Conservation (phyloP, 2,329 filamentous ascomycete species). For the Helotiales sp. region DNA sequence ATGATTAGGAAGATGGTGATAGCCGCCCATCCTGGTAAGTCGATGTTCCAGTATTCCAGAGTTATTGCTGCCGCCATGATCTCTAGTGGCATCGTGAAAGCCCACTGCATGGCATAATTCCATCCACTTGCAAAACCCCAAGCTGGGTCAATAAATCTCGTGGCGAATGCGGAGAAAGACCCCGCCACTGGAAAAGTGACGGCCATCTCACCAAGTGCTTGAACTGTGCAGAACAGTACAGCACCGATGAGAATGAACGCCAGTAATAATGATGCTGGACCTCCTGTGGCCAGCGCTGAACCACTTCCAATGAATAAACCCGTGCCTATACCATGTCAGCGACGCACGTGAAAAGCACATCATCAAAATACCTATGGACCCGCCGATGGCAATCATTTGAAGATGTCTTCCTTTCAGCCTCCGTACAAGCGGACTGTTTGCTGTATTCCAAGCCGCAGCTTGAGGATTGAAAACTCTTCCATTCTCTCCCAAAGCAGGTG, state of each 20-base stretch:
- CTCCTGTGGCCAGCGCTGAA: conserved; percentile 66
- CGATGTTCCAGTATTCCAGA: conserved; percentile 78
- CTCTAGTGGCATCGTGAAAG: conserved; percentile 79
- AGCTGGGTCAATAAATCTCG: conserved; percentile 89
- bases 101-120: conserved; percentile 92
- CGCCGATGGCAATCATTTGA: conserved; percentile 97
- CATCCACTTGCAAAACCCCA: conserved; percentile 95
- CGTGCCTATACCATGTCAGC: conserved; percentile 55
- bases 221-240: conserved; percentile 90
- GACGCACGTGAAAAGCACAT: conserved; percentile 11
- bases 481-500: conserved; percentile 24
- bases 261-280: conserved; percentile 75
- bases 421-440: conserved; percentile 71
- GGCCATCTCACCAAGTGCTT: conserved; percentile 88
- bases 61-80: conserved; percentile 85
- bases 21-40: conserved; percentile 74
- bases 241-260: conserved; percentile 77
- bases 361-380: conserved; percentile 67
- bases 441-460: conserved; percentile 60
- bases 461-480: conserved; percentile 62
- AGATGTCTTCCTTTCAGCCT: conserved; percentile 81
- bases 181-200: conserved; percentile 94
- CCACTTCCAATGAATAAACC: conserved; percentile 88
- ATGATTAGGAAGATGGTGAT: conserved; percentile 77
- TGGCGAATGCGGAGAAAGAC: conserved; percentile 89